These are phyloP conservation scores for Tylopilus sp. DNA, from an alignment of 768 basidiomycete genomes.

Conservation along the genomic window DNA sequence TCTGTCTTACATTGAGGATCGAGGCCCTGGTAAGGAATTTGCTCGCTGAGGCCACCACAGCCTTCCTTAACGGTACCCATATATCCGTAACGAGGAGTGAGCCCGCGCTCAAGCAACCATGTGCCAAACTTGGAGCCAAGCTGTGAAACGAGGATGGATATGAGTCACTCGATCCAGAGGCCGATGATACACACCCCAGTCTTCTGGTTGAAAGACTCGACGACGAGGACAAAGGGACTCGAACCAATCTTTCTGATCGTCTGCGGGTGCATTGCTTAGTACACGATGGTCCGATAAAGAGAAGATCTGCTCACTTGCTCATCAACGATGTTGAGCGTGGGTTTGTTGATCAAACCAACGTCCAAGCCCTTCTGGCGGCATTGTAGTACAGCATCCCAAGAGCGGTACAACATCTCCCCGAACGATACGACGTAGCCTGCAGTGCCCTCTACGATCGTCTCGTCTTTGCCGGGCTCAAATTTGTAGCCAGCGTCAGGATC, in stretches of 20 bases:
- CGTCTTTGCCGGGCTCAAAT: constrained; percentile 22
- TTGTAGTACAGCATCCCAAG: constrained; percentile 77
- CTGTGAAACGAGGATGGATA: too few relatives aligned
- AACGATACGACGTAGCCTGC: constrained; percentile 79
- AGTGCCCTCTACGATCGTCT: constrained; percentile 71
- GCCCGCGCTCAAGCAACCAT: too few relatives aligned
- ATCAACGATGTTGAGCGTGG: constrained; percentile 79
- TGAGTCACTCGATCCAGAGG: too few relatives aligned
- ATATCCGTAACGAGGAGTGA: constrained; percentile 64
- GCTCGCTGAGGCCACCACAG: constrained; percentile 76
- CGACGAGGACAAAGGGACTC: too few relatives aligned
- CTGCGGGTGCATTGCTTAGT: constrained; percentile 26
- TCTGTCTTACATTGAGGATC: constrained; percentile 64
- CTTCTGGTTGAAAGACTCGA: too few relatives aligned
- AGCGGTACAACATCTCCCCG: constrained; percentile 84
- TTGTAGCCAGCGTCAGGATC: too few relatives aligned
- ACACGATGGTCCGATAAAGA: neutral
- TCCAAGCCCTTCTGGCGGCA: constrained; percentile 69
- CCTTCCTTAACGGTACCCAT: constrained; percentile 74
- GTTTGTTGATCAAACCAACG: constrained; percentile 85
- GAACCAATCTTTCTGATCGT: constrained; percentile 36
- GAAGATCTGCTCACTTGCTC: constrained; percentile 51
- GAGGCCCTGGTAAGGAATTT: constrained; percentile 80
- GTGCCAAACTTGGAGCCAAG: too few relatives aligned
- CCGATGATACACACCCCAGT: too few relatives aligned